Evolutionary conservation across 306 rosid species (phyloP).

Genomic region (Prunus davidiana): DNA sequence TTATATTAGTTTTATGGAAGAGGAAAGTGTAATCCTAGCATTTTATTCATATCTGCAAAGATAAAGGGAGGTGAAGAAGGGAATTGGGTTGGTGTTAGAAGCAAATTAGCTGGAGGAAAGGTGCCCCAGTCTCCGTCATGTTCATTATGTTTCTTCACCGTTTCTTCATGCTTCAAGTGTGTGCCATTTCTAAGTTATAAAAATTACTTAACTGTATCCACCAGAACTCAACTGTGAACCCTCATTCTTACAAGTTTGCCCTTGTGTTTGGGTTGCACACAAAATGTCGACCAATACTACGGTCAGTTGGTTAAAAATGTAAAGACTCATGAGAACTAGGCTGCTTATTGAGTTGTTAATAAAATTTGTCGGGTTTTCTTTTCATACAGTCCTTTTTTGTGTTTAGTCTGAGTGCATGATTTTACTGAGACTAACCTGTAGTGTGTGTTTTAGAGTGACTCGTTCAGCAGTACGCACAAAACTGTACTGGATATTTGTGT

Average conservation of each 20-base stretch:
- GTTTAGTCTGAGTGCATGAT: neutral
- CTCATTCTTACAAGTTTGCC: too few relatives aligned
- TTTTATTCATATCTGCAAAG: too few relatives aligned
- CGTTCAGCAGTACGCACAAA: neutral
- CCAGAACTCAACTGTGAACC: neutral
- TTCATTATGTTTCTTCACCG: neutral
- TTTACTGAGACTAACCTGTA: neutral
- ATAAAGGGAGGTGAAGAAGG: neutral
- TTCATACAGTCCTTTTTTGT: neutral
- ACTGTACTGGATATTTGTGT: neutral
- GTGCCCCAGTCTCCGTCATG: neutral
- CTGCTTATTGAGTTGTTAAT: neutral
- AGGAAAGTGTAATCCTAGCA: too few relatives aligned
- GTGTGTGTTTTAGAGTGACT: neutral
- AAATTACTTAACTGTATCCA: neutral
- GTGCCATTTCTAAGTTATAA: neutral
- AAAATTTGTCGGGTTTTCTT: neutral
- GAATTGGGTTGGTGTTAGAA: neutral
- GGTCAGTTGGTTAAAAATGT: neutral
- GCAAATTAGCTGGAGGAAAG: neutral
- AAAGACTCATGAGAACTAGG: neutral
- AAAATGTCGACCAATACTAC: neutral
- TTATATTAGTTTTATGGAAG: too few relatives aligned
- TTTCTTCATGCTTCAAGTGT: neutral
- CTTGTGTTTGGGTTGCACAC: neutral